These are phyloP conservation scores for Erysiphe pisi DNA, from an alignment of 2,329 filamentous ascomycete species.

Conservation along the genomic window DNA sequence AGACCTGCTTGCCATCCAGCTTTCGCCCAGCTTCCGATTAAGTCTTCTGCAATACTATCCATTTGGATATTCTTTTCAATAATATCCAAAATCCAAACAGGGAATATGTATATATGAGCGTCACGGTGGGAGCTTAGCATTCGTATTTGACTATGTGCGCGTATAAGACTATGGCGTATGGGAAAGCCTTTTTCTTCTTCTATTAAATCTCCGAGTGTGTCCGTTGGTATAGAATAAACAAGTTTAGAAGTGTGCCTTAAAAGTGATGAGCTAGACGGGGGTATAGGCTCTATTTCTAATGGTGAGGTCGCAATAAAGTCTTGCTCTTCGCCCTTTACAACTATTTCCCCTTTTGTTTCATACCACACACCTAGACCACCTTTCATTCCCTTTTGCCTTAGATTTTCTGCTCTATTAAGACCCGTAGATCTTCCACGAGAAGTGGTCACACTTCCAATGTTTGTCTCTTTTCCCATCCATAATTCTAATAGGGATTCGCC, in stretches of 20 bases:
- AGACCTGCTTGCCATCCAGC: conserved; percentile 79
- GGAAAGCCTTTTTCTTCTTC: conserved; percentile 64
- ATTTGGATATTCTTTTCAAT: conserved; percentile 68
- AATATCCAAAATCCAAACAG: conserved; percentile 80
- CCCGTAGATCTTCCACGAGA: conserved; percentile 38
- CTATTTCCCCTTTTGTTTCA: conserved; percentile 64
- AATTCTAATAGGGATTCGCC: conserved; percentile 74
- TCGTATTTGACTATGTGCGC: conserved; percentile 61
- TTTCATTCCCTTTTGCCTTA: conserved; percentile 50
- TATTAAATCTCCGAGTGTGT: conserved; percentile 72
- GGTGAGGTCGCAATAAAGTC: conserved; percentile 78
- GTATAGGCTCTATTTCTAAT: conserved; percentile 48
- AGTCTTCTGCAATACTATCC: conserved; percentile 81
- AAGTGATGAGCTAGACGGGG: conserved; percentile 53
- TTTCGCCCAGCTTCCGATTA: conserved; percentile 93
- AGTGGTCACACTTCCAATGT: conserved; percentile 51
- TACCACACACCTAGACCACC: conserved; percentile 88
- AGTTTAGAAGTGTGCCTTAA: conserved; percentile 61
- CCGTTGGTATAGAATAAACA: conserved; percentile 77
- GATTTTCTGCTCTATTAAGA: conserved; percentile 43
- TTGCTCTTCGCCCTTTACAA: conserved; percentile 80
- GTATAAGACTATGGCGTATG: conserved; percentile 64
- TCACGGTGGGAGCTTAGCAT: conserved; percentile 79
- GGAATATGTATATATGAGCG: conserved; percentile 90
- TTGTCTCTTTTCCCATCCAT: conserved; percentile 79